phyloP scores from a whole-genome alignment of 208 protist genomes.

The Leishmania mexicana region DNA sequence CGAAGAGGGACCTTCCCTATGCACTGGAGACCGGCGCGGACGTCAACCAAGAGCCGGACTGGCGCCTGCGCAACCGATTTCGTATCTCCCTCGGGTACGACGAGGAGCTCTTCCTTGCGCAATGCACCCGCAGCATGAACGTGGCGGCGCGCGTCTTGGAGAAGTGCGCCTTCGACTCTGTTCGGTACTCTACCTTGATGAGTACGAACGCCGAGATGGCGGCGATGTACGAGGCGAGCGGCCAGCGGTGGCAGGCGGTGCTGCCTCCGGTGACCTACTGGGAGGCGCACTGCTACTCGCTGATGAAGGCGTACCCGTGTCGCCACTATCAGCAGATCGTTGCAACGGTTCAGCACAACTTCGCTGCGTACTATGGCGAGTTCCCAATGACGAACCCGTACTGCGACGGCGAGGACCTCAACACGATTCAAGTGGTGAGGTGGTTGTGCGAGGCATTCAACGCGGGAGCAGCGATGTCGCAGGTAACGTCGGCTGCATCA shows the following conservation, averaged over 20 bases:
- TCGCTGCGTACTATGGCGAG: slow-evolving; percentile 70
- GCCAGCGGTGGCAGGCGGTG: slow-evolving; percentile 31
- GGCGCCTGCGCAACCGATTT: slow-evolving; percentile 68
- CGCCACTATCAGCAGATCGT: slow-evolving; percentile 44
- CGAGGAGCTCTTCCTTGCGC: slow-evolving; percentile 69
- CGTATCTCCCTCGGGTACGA: slow-evolving; percentile 89
- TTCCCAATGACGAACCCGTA: slow-evolving; percentile 85
- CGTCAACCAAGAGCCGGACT: slow-evolving; percentile 57
- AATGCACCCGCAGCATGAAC: slow-evolving; percentile 52
- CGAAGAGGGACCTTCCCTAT: slow-evolving; percentile 26
- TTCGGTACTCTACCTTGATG: slow-evolving; percentile 21
- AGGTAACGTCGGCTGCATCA: neutral
- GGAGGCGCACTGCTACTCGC: slow-evolving; percentile 68
- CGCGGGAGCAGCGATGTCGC: slow-evolving; percentile 8
- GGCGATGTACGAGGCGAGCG: slow-evolving; percentile 25
- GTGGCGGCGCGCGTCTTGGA: slow-evolving; percentile 64
- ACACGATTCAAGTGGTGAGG: slow-evolving; percentile 67
- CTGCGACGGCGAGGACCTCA: slow-evolving; percentile 86
- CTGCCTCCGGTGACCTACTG: slow-evolving; percentile 78
- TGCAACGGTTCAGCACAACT: slow-evolving; percentile 60
- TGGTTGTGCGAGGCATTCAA: slow-evolving; percentile 49
- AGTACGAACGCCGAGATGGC: slow-evolving; percentile 12
- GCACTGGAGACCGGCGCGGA: slow-evolving; percentile 21
- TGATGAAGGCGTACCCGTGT: slow-evolving; percentile 47
- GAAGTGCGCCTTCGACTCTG: slow-evolving; percentile 57